Evolutionary conservation across 352 stramenopile genomes (phyloP).

Genomic region (Blastocystis sp.): DNA sequence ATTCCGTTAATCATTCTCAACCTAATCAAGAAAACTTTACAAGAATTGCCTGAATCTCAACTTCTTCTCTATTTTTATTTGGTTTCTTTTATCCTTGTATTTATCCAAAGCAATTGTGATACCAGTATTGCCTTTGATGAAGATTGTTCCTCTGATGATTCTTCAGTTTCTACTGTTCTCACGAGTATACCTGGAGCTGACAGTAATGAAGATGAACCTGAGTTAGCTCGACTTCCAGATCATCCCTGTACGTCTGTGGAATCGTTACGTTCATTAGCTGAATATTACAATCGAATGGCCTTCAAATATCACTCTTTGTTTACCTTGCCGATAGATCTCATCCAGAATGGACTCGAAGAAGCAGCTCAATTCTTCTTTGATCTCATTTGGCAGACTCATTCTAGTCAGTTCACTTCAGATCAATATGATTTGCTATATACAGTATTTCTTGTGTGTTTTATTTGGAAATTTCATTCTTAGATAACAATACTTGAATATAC

Average conservation of each 20-base stretch:
- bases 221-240: no score
- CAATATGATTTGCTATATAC: constrained; percentile 9
- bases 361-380: constrained; percentile 16
- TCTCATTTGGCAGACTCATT: not conserved
- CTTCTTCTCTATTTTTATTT: constrained; percentile 24
- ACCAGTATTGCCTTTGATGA: constrained; percentile 1
- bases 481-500: not conserved
- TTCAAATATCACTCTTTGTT: not conserved
- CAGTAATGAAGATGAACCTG: no score
- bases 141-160: not conserved
- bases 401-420: not conserved
- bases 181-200: no score
- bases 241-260: not conserved
- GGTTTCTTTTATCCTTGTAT: constrained; percentile 22
- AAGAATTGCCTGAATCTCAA: not conserved
- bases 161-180: no score
- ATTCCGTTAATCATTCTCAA: constrained; percentile 28
- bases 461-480: not conserved
- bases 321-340: not conserved
- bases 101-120: not conserved
- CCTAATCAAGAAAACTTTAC: constrained; percentile 16
- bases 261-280: not conserved
- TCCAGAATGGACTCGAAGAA: constrained; percentile 12
- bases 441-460: constrained; percentile 16
- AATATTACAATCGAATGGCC: not conserved